Evolutionary conservation across 805 yeast genomes (phyloP), one percentile per base, ranked within the genome.

Genomic region (Monosporozyma yasuniensis): DNA sequence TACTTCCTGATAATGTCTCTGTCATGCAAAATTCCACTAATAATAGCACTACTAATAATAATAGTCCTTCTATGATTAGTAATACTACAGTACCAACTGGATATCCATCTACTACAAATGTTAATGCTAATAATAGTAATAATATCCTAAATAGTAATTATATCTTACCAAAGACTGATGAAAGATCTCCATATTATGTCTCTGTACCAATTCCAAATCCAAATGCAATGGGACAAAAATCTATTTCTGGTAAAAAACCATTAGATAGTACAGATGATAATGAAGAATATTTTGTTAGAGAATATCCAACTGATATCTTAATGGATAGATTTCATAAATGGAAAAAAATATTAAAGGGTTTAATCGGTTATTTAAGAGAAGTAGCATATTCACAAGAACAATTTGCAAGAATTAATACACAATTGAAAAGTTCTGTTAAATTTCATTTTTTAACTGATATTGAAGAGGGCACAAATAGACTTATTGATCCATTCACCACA

Each of bases 341-440:
- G 95, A 73, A 95, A 48, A 77, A 79, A 51, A 79, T 88, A 48
- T 76, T 87, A 54, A 81, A 83, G 56, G 83, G 86, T 48, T 67
- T 88, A 54, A 76, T 83, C 34, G 74, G 72, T 45, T 88, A 89
- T 61, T 74, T 89, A 55, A 77, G 78, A 58, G 95, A 87, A 60
- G 82, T 80, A 42, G 84, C 88, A 4, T 74, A 80, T 30, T 87
- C 86, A 43, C 89, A 87, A 64, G 95, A 87, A 66, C 93, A 87
- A 61, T 78, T 84, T 52, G 77, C 76, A 23, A 63, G 52, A 77
- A 82, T 57, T 71, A 91, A 57, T 85, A 82, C 61, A 80, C 85
- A 63, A 67, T 76, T 87, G 48, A 88, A 84, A 60, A 84, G 82
- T 57, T 81, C 88, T 18, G 81, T 84, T 30, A 67, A 66, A 53